Conservation (phyloP, 805 yeast species). For the Candida pseudoglaebosa region DNA sequence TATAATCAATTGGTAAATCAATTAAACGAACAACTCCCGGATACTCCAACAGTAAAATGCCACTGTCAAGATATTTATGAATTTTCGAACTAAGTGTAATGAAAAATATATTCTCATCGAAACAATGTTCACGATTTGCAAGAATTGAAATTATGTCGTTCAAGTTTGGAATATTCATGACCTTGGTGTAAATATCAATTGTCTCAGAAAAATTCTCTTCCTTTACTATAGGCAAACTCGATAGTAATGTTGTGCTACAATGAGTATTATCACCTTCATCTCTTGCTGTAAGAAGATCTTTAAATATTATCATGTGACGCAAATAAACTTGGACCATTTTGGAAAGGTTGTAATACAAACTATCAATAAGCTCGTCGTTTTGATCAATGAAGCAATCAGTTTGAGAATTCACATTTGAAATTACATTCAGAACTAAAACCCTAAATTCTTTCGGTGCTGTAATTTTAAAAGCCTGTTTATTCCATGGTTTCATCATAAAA, state of each 20-base stretch:
- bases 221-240: slow-evolving; percentile 4
- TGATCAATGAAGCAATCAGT: not conserved
- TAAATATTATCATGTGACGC: slow-evolving; percentile 30
- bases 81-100: slow-evolving; percentile 22
- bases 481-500: not conserved
- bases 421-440: not conserved
- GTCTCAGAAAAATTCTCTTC: slow-evolving; percentile 15
- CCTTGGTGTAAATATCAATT: slow-evolving; percentile 21
- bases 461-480: not conserved
- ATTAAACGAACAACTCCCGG: slow-evolving; percentile 54
- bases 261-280: slow-evolving; percentile 23
- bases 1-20: slow-evolving; percentile 45
- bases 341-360: slow-evolving; percentile 11
- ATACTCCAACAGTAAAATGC: slow-evolving; percentile 36
- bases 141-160: slow-evolving; percentile 13
- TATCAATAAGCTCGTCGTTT: slow-evolving; percentile 3
- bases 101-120: slow-evolving; percentile 21
- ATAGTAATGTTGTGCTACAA: slow-evolving; percentile 8
- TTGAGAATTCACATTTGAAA: not conserved
- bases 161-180: slow-evolving; percentile 22
- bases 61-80: slow-evolving; percentile 19
- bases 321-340: slow-evolving; percentile 13
- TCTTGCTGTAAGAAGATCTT: slow-evolving; percentile 29
- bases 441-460: not conserved
- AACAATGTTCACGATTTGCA: slow-evolving; percentile 7